phyloP scores from a whole-genome alignment of 2,329 filamentous ascomycete species.

The Fusarium musae region DNA sequence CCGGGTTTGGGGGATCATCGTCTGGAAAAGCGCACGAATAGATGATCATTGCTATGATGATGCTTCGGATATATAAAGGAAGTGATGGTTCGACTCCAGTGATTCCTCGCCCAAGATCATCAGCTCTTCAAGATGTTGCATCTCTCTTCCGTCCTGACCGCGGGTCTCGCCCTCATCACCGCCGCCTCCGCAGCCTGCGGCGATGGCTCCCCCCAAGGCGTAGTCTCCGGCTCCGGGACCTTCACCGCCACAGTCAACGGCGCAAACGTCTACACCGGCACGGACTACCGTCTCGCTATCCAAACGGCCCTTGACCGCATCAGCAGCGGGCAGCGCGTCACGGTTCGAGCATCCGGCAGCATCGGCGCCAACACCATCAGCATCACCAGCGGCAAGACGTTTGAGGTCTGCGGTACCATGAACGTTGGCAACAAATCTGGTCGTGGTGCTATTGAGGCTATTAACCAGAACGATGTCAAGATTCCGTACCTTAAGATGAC shows the following conservation, averaged over 20 bases:
- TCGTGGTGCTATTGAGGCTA: slow-evolving; percentile 64
- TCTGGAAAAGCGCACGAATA: slow-evolving; percentile 10
- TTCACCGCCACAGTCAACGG: slow-evolving; percentile 59
- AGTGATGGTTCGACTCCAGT: too few relatives aligned
- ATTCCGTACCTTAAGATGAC: slow-evolving; percentile 69
- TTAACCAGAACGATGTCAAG: slow-evolving; percentile 58
- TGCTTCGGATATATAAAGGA: not conserved
- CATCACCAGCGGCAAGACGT: slow-evolving; percentile 64
- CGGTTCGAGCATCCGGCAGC: slow-evolving; percentile 65
- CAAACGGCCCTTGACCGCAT: slow-evolving; percentile 65
- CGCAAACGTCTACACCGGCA: slow-evolving; percentile 61
- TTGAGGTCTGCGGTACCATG: slow-evolving; percentile 69
- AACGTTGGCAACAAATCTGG: slow-evolving; percentile 55
- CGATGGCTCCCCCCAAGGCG: slow-evolving; percentile 57
- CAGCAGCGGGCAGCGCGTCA: slow-evolving; percentile 61
- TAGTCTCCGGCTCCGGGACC: slow-evolving; percentile 59
- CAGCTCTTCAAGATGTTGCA: slow-evolving; percentile 47
- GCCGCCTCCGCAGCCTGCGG: slow-evolving; percentile 58
- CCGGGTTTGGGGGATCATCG: not conserved
- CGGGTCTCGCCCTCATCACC: slow-evolving; percentile 55
- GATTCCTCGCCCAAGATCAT: too few relatives aligned
- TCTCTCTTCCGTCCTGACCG: slow-evolving; percentile 49
- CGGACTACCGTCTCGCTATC: slow-evolving; percentile 65
- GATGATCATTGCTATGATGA: accelerated
- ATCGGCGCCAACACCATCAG: slow-evolving; percentile 65